Conservation (phyloP, 2,329 filamentous ascomycete species). For the Fusarium camptoceras region DNA sequence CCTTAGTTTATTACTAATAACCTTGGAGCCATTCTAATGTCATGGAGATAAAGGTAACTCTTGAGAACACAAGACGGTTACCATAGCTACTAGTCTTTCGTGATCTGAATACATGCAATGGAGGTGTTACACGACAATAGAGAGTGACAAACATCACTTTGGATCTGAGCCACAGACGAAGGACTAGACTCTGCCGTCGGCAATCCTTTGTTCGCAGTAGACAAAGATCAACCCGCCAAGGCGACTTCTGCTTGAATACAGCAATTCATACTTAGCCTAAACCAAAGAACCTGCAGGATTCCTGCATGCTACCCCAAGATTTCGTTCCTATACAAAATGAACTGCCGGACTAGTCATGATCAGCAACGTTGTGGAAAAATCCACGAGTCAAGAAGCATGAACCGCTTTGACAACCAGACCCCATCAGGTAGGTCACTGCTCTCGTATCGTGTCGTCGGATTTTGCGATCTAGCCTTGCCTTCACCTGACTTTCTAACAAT, state of each 20-base stretch:
- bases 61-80: background rate
- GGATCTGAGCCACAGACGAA: too few relatives aligned
- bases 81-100: background rate
- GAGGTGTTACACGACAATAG: background rate
- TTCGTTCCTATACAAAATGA: background rate
- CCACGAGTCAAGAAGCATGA: background rate
- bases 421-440: background rate
- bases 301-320: background rate
- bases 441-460: background rate
- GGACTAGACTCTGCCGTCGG: background rate
- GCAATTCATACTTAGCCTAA: background rate
- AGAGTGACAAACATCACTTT: background rate
- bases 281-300: background rate
- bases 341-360: background rate
- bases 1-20: background rate
- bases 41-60: too few relatives aligned
- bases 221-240: background rate
- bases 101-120: background rate
- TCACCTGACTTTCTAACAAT: conserved; percentile 24
- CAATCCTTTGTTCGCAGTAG: background rate
- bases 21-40: background rate
- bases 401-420: background rate
- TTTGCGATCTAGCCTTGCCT: background rate
- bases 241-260: background rate
- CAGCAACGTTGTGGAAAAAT: background rate